phyloP scores from a whole-genome alignment of 148 eudicot species.

The Chenopodium album region DNA sequence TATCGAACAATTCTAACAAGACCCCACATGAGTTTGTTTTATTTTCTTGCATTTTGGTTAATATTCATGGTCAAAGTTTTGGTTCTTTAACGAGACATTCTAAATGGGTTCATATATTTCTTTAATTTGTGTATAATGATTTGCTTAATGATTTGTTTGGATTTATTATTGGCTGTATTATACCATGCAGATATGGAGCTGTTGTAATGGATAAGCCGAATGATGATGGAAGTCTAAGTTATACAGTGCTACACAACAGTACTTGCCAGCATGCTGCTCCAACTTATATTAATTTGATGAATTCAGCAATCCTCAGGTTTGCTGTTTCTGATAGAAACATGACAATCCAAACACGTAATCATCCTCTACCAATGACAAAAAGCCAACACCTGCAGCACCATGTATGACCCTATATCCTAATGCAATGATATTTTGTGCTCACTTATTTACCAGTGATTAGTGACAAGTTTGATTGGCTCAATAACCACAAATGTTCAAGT shows the following conservation, averaged over 20 bases:
- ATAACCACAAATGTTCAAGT: background rate
- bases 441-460: background rate
- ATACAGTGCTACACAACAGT: conserved; percentile 89
- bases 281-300: conserved; percentile 80
- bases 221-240: conserved; percentile 78
- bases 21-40: too few relatives aligned
- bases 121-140: background rate
- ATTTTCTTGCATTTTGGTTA: too few relatives aligned
- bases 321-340: conserved; percentile 72
- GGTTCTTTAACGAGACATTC: too few relatives aligned
- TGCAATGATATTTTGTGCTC: background rate
- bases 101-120: background rate
- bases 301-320: conserved; percentile 89
- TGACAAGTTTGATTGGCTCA: background rate
- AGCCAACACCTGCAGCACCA: conserved; percentile 92
- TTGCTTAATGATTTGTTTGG: background rate
- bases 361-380: conserved; percentile 86
- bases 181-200: conserved; percentile 78
- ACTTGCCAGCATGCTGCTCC: conserved; percentile 98
- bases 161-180: conserved; percentile 8
- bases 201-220: conserved; percentile 73
- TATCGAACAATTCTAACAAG: too few relatives aligned
- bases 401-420: conserved; percentile 45
- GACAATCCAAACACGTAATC: conserved; percentile 91
- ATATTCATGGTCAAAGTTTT: too few relatives aligned